These are phyloP conservation scores for Eimeria falciformis DNA, from an alignment of 169 alveolate species.

Conservation along the genomic window DNA sequence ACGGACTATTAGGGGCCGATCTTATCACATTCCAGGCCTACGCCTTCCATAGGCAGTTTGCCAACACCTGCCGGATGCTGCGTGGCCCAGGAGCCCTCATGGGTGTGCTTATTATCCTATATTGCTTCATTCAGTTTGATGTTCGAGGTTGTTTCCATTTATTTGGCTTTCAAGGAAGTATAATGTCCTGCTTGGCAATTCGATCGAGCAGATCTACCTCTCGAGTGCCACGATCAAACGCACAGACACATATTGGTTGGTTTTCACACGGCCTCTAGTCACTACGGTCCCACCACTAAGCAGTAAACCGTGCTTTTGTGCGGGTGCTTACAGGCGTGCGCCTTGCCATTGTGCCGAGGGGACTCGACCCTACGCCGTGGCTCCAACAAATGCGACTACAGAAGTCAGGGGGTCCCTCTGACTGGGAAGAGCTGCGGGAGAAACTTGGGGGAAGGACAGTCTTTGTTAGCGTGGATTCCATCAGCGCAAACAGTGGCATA, in stretches of 20 bases:
- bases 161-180: no score
- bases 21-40: slow-evolving; percentile 70
- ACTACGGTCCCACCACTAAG: no score
- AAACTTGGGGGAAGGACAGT: not conserved
- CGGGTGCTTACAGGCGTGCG: not conserved
- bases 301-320: no score
- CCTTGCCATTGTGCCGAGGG: not conserved
- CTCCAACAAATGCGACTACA: not conserved
- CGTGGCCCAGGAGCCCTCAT: not conserved
- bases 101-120: not conserved
- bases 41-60: slow-evolving; percentile 71
- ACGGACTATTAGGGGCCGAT: slow-evolving; percentile 71
- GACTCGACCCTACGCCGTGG: not conserved
- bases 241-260: no score
- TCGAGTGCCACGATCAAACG: no score
- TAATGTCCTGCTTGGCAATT: no score
- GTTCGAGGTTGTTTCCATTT: no score
- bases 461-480: not conserved
- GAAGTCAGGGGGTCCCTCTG: not conserved
- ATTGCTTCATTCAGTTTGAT: no score
- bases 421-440: slow-evolving; percentile 11
- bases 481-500: slow-evolving; percentile 54
- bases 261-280: no score
- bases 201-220: no score
- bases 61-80: slow-evolving; percentile 68